A percentile compares a stretch with the other conserved stretches of the same genome.
Evolutionary conservation across 2,329 filamentous ascomycete species (phyloP).

Genomic region (Aspergillus sclerotialis): DNA sequence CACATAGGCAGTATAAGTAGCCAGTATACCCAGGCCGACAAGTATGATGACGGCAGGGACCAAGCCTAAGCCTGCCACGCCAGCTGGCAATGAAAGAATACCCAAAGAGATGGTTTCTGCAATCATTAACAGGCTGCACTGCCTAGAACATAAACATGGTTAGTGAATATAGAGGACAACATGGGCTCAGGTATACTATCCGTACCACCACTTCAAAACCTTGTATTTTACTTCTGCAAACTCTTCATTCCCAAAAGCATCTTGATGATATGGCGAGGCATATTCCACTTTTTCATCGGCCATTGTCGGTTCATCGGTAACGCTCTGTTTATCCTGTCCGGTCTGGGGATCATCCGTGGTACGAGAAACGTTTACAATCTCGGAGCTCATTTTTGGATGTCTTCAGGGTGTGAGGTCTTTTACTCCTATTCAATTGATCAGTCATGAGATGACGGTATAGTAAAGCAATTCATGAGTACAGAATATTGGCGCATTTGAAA

Average conservation of each 20-base stretch:
- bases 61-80: constrained; percentile 46
- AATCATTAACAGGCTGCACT: constrained; percentile 46
- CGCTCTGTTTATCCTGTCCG: not conserved
- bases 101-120: constrained; percentile 54
- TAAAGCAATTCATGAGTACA: no score
- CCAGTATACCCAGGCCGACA: constrained; percentile 46
- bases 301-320: not conserved
- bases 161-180: no score
- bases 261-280: not conserved
- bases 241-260: constrained; percentile 26
- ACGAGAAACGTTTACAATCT: no score
- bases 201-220: constrained; percentile 42
- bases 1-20: constrained; percentile 56
- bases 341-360: no score
- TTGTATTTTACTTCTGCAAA: constrained; percentile 44
- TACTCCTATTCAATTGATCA: no score
- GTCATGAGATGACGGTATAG: no score
- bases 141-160: constrained; percentile 37
- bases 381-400: no score
- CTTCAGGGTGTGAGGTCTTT: no score
- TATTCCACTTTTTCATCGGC: not conserved
- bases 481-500: no score
- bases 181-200: no score
- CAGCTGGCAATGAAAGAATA: constrained; percentile 49
- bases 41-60: constrained; percentile 50